Conservation (phyloP, 2,329 filamentous ascomycete genomes). For the Exophiala calicioides region DNA sequence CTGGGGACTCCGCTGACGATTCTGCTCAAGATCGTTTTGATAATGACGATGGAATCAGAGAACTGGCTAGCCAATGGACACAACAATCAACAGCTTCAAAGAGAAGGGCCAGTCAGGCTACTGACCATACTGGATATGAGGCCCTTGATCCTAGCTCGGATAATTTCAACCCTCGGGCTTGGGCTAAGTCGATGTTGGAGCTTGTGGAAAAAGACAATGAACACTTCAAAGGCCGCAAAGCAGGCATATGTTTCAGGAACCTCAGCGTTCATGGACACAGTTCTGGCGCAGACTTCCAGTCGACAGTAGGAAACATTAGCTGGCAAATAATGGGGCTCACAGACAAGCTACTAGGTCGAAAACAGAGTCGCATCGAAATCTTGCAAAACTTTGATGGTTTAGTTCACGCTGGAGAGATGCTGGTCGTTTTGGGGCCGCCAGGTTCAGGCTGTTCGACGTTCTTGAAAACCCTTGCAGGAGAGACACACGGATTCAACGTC, state of each 20-base stretch:
- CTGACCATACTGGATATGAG: no score
- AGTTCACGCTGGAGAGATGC: slow-evolving; percentile 73
- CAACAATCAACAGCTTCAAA: no score
- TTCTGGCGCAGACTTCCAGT: slow-evolving; percentile 40
- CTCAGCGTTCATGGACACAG: slow-evolving; percentile 44
- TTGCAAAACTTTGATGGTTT: no score
- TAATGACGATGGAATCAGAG: no score
- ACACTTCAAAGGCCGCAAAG: slow-evolving; percentile 40
- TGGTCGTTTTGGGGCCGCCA: slow-evolving; percentile 71
- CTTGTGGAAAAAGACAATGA: slow-evolving; percentile 41
- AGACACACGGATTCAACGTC: slow-evolving; percentile 63
- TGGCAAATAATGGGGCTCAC: slow-evolving; percentile 38
- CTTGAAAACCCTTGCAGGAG: slow-evolving; percentile 72
- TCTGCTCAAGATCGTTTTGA: no score
- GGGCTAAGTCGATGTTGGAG: slow-evolving; percentile 50
- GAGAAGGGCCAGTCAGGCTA: no score
- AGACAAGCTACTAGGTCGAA: slow-evolving; percentile 34
- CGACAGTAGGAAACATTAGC: slow-evolving; percentile 46
- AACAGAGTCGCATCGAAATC: slow-evolving; percentile 46
- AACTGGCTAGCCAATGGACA: no score
- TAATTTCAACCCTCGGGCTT: slow-evolving; percentile 49
- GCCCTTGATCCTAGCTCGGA: slow-evolving; percentile 47
- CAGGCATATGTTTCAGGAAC: slow-evolving; percentile 44
- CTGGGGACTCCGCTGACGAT: no score
- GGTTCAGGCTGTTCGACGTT: slow-evolving; percentile 77